A percentile compares a stretch with the other conserved stretches of the same genome.
phyloP scores from a whole-genome alignment of 192 early-diverging fungal genomes.

The Ambispora gerdemannii region DNA sequence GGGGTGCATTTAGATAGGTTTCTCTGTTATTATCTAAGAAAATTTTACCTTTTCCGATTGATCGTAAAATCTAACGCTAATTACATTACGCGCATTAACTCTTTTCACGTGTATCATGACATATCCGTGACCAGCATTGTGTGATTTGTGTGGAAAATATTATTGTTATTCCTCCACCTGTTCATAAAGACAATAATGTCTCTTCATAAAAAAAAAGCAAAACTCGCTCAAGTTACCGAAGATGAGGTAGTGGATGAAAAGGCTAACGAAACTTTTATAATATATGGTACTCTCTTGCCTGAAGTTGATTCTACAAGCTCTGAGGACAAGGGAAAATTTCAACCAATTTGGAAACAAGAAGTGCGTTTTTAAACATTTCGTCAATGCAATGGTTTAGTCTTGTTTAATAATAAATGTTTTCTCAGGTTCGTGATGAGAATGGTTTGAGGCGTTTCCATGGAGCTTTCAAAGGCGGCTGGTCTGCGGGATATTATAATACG shows the following conservation, averaged over 20 bases:
- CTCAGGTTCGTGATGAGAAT: slow-evolving; percentile 56
- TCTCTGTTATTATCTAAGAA: too few species aligned
- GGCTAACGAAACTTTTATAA: slow-evolving; percentile 35
- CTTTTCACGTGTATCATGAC: too few species aligned
- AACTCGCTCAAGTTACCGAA: slow-evolving; percentile 17
- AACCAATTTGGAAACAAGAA: slow-evolving; percentile 50
- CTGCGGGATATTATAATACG: slow-evolving; percentile 92
- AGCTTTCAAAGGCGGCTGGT: slow-evolving; percentile 92
- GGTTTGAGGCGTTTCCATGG: slow-evolving; percentile 84
- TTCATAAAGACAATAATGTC: background rate
- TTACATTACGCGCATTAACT: too few species aligned
- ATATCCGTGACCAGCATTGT: too few species aligned
- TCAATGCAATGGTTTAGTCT: background rate
- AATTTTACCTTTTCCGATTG: too few species aligned
- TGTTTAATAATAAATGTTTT: background rate
- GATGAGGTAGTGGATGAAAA: slow-evolving; percentile 29
- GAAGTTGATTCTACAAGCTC: slow-evolving; percentile 22
- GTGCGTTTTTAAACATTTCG: slow-evolving; percentile 19
- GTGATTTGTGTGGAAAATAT: too few species aligned
- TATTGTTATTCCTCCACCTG: too few species aligned
- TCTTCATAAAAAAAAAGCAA: slow-evolving; percentile 18
- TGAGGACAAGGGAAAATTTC: slow-evolving; percentile 43
- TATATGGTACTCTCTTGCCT: slow-evolving; percentile 46
- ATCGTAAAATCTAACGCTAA: too few species aligned
- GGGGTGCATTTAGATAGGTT: too few species aligned